Base-by-base conservation (phyloP, 768 basidiomycete genomes). In the Panellus pusillus region DNA sequence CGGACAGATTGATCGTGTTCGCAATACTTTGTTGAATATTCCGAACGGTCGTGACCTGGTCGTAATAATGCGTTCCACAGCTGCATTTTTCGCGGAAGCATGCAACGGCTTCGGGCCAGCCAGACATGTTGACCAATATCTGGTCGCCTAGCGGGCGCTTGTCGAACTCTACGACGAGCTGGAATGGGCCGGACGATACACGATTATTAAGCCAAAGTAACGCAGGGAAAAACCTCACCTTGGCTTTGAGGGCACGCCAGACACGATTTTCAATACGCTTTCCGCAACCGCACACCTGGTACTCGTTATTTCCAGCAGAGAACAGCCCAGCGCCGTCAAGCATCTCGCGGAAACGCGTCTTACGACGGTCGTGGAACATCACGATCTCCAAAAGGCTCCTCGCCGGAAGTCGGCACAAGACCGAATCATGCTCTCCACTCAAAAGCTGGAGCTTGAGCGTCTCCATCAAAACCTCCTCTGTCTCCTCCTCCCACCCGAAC, bases 401-500 rank as follows among this genome's bases (percentile, higher is more conserved):
- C 0, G 74, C 63, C 7, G 74, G 62, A 17, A 79, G 63, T 15
- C 60, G 55, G 32, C 68, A 62, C 2, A 80, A 68, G n/a, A 66
- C 58, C 1, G 58, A 40, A n/a, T 70, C 60, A 24, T 69, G 52
- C 27, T 64, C 60, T 5, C 72, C 69, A 14, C 70, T 66, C 52
- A 72, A 70, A 2, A 83, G 63, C 47, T 74, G 66, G 13, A 77
- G 57, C 14, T 60, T 60, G 18, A 82, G 62, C 9, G 80, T 78
- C 36, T 69, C 62, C 17, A 70, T 66, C 3, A 78, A 72, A 3
- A 79, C 77, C 11, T 72, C 50, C 54, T 67, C 68, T 6, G 74
- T 71, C 61, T 79, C 79, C 39, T 74, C 70, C 40, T 67, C 67
- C 77, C 79, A 80, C 7, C 71, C 74, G 49, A 71, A 74, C 29